phyloP scores from a whole-genome alignment of 2,329 filamentous ascomycete genomes.

The Diaporthe amygdali region DNA sequence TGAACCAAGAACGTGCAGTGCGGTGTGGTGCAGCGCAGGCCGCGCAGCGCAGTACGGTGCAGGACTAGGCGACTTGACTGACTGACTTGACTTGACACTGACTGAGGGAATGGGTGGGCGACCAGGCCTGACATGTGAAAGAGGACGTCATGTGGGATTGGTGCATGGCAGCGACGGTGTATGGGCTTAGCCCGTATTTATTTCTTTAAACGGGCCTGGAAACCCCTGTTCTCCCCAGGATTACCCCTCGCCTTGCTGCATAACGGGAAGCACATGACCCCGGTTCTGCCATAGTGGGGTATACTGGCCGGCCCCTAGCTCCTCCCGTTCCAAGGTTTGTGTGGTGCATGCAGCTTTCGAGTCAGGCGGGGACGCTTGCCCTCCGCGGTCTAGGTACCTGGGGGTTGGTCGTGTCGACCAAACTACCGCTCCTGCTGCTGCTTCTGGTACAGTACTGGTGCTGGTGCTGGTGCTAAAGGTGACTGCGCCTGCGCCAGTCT shows the following conservation, averaged over 20 bases:
- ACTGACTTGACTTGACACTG: not conserved
- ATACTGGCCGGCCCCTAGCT: not conserved
- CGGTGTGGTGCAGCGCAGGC: not conserved
- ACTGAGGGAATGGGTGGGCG: too few species aligned
- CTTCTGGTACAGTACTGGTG: conserved; percentile 13
- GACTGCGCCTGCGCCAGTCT: conserved; percentile 8
- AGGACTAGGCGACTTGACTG: not conserved
- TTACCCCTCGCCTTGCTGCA: not conserved
- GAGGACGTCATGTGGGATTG: conserved; percentile 4
- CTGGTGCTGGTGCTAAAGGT: conserved; percentile 6
- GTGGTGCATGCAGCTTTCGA: conserved; percentile 9
- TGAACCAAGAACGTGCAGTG: conserved; percentile 4
- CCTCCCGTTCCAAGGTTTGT: not conserved
- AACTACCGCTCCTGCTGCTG: conserved; percentile 2
- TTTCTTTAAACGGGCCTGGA: not conserved
- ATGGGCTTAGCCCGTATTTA: not conserved
- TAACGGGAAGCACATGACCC: not conserved
- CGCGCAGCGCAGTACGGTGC: not conserved
- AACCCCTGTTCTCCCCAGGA: not conserved
- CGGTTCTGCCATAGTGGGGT: not conserved
- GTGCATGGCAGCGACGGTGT: not conserved
- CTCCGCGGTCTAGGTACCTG: not conserved
- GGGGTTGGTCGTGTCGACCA: not conserved
- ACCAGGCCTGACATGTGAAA: conserved; percentile 15
- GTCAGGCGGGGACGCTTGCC: conserved; percentile 6